phyloP scores from a whole-genome alignment of 345 rosid species.

The Populus nigra region DNA sequence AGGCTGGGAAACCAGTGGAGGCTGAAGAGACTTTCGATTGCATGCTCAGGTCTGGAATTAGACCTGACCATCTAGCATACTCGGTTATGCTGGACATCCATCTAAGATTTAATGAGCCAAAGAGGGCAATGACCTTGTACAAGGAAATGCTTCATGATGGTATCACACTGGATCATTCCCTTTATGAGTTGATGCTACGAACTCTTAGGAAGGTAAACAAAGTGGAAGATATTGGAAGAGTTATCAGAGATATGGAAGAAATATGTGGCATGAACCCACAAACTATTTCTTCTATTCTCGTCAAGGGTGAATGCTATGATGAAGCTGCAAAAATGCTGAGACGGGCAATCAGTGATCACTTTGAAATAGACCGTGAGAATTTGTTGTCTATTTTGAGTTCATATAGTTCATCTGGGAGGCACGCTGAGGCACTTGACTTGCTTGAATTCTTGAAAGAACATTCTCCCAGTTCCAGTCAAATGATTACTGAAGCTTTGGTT shows the following conservation, averaged over 20 bases:
- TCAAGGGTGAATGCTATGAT: slow-evolving; percentile 80
- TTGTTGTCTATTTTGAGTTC: slow-evolving; percentile 70
- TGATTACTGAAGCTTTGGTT: slow-evolving; percentile 66
- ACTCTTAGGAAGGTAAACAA: slow-evolving; percentile 51
- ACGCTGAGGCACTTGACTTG: slow-evolving; percentile 71
- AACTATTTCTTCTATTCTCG: slow-evolving; percentile 65
- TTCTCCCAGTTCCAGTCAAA: slow-evolving; percentile 40
- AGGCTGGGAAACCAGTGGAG: slow-evolving; percentile 75
- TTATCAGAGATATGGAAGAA: slow-evolving; percentile 71
- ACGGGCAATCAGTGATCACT: slow-evolving; percentile 49
- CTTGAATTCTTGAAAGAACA: slow-evolving; percentile 69
- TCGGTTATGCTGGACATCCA: slow-evolving; percentile 83
- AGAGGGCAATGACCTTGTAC: slow-evolving; percentile 61
- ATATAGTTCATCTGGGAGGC: slow-evolving; percentile 71
- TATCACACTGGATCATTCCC: slow-evolving; percentile 47
- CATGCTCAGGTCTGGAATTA: slow-evolving; percentile 76
- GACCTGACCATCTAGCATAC: slow-evolving; percentile 80
- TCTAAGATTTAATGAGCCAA: slow-evolving; percentile 56
- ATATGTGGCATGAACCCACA: slow-evolving; percentile 59
- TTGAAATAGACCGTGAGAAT: slow-evolving; percentile 53
- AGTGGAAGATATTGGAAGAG: slow-evolving; percentile 53
- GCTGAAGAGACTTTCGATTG: slow-evolving; percentile 73
- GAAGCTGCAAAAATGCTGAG: slow-evolving; percentile 67
- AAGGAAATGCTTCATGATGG: slow-evolving; percentile 64
- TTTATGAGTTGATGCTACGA: slow-evolving; percentile 57